These are phyloP conservation scores for Cymbopogon citratus DNA, from an alignment of 176 grass and related monocot genomes.

Conservation along the genomic window DNA sequence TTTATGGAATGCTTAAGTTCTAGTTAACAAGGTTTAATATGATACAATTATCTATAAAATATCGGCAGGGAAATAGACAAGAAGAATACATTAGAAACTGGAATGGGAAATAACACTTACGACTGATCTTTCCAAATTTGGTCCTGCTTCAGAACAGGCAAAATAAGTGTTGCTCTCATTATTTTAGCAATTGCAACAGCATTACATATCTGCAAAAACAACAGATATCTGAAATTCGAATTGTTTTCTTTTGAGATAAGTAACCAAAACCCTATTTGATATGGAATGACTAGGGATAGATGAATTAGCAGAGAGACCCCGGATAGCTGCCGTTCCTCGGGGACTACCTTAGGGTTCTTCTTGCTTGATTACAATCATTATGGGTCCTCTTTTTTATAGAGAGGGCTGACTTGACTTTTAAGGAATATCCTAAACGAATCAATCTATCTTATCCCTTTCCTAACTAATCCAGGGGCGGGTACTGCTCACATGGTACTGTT, in stretches of 20 bases:
- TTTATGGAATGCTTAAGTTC: neutral
- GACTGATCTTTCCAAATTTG: constrained; percentile 88
- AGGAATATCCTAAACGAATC: no score
- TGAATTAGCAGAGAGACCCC: no score
- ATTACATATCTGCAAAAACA: constrained; percentile 54
- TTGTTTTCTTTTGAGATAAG: neutral
- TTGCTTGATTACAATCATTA: no score
- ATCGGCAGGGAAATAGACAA: neutral
- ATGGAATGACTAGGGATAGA: no score
- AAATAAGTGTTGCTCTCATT: constrained; percentile 76
- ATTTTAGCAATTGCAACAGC: constrained; percentile 80
- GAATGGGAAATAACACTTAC: constrained; percentile 33
- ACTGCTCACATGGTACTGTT: no score
- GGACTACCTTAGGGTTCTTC: no score
- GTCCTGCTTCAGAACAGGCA: constrained; percentile 78
- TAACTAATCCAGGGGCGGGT: no score
- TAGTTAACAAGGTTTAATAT: neutral
- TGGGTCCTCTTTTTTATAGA: no score
- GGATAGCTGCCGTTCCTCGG: no score
- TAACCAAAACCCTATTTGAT: neutral
- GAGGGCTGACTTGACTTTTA: no score
- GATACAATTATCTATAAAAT: neutral
- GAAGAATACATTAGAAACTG: neutral
- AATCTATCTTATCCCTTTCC: no score
- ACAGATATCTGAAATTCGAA: neutral